Evolutionary conservation across 768 basidiomycete genomes (phyloP).

Genomic region (Rhizopogon salebrosus): DNA sequence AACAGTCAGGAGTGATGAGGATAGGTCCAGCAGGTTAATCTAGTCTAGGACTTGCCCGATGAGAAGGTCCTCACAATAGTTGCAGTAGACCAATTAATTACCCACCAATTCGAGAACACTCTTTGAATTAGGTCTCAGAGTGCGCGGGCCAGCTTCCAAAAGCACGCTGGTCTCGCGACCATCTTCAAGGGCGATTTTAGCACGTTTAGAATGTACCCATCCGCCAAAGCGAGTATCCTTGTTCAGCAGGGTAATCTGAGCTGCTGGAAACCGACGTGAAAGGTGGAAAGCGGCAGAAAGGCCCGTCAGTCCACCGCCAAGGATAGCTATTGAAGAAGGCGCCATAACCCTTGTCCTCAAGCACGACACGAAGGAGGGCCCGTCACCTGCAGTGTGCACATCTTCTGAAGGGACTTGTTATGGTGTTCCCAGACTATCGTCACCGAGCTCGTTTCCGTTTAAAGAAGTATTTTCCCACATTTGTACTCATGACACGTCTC

Average conservation of each 20-base stretch:
- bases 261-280: constrained; percentile 53
- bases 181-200: constrained; percentile 32
- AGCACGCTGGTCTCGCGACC: constrained; percentile 39
- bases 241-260: constrained; percentile 67
- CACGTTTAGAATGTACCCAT: constrained; percentile 71
- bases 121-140: constrained; percentile 71
- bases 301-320: constrained; percentile 81
- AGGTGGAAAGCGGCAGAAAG: constrained; percentile 80
- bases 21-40: constrained; percentile 73
- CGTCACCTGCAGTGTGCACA: background rate
- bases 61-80: constrained; percentile 1
- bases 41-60: constrained; percentile 29
- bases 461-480: background rate
- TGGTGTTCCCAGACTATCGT: background rate
- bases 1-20: constrained; percentile 58
- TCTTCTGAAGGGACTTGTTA: background rate
- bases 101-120: constrained; percentile 74
- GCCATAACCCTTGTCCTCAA: constrained; percentile 7
- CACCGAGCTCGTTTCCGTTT: background rate
- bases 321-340: constrained; percentile 47
- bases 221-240: constrained; percentile 65
- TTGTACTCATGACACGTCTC: background rate
- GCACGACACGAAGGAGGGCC: background rate
- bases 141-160: constrained; percentile 85
- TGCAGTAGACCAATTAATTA: constrained; percentile 3